phyloP scores from a whole-genome alignment of 2,329 filamentous ascomycete genomes.

The Colletotrichum sp. region DNA sequence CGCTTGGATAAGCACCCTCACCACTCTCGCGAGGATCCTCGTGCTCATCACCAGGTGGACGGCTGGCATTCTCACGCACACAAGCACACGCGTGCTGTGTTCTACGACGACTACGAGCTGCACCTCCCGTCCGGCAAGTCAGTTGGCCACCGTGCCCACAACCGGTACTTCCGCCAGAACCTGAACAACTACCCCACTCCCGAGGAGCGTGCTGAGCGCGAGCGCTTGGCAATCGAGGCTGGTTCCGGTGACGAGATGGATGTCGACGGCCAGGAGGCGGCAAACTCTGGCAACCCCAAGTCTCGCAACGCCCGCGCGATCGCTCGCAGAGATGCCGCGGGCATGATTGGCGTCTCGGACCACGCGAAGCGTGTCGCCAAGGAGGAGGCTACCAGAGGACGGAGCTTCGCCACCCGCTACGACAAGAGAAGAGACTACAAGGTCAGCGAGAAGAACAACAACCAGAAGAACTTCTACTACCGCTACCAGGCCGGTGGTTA shows the following conservation, averaged over 20 bases:
- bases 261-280: slow-evolving; percentile 36
- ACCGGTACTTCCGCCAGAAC: slow-evolving; percentile 92
- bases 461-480: slow-evolving; percentile 69
- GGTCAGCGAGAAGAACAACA: slow-evolving; percentile 76
- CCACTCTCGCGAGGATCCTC: slow-evolving; percentile 73
- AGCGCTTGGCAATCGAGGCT: slow-evolving; percentile 65
- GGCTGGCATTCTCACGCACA: slow-evolving; percentile 86
- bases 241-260: slow-evolving; percentile 37
- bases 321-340: slow-evolving; percentile 72
- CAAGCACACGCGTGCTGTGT: slow-evolving; percentile 75
- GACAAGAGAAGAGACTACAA: slow-evolving; percentile 71
- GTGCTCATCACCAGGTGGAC: slow-evolving; percentile 75
- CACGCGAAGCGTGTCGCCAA: slow-evolving; percentile 72
- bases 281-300: slow-evolving; percentile 29
- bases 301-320: slow-evolving; percentile 55
- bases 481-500: slow-evolving; percentile 50
- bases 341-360: slow-evolving; percentile 80
- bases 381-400: slow-evolving; percentile 70
- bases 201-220: slow-evolving; percentile 74
- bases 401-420: slow-evolving; percentile 66
- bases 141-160: slow-evolving; percentile 87
- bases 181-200: slow-evolving; percentile 81
- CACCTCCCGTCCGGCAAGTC: slow-evolving; percentile 89
- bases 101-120: slow-evolving; percentile 91
- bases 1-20: slow-evolving; percentile 75